Conservation (phyloP, 1,284 basidiomycete genomes). For the Inonotus obliquus region DNA sequence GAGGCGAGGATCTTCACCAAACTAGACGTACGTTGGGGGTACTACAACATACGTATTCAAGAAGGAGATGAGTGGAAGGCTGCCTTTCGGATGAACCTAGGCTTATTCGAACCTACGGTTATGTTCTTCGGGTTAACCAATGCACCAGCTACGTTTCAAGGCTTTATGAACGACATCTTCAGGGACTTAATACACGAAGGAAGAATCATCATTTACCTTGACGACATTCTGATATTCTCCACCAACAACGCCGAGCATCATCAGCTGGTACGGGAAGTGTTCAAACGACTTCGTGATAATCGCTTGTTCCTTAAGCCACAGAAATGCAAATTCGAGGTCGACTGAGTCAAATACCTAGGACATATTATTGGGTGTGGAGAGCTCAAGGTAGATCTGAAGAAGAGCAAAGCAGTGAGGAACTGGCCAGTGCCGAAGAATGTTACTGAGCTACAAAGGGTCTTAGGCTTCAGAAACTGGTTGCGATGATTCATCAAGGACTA, state of each 20-base stretch:
- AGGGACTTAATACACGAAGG: background rate
- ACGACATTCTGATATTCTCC: background rate
- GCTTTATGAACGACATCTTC: background rate
- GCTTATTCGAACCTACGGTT: background rate
- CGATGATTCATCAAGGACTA: background rate
- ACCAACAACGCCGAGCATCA: background rate
- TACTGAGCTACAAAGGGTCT: background rate
- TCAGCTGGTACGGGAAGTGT: background rate
- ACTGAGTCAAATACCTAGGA: background rate
- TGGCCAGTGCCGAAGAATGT: background rate
- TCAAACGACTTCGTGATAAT: background rate
- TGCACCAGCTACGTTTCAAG: background rate
- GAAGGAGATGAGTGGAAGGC: background rate
- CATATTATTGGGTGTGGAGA: background rate
- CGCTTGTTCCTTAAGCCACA: background rate
- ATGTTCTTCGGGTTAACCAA: background rate
- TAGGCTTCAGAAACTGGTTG: background rate
- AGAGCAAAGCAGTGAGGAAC: background rate
- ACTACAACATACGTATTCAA: constrained; percentile 21
- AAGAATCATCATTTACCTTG: background rate
- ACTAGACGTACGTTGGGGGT: constrained; percentile 32
- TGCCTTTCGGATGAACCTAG: background rate
- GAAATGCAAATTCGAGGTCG: background rate
- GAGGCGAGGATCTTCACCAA: constrained; percentile 33
- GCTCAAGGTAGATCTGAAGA: background rate